phyloP scores from a whole-genome alignment of 192 early-diverging fungal species.

The Helicostylum pulchrum region DNA sequence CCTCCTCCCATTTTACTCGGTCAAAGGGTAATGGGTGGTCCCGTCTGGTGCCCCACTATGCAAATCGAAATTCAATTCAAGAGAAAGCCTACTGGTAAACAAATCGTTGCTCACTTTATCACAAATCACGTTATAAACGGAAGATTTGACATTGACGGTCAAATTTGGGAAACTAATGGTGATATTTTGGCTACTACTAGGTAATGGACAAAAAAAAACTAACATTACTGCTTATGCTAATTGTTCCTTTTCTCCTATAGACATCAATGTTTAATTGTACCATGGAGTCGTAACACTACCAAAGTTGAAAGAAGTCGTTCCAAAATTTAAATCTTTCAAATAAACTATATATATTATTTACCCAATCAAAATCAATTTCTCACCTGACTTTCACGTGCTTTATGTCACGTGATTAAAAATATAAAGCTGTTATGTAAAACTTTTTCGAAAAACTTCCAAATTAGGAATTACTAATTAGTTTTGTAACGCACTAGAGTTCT shows the following conservation, averaged over 20 bases:
- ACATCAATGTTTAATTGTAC: constrained; percentile 14
- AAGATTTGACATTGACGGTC: constrained; percentile 32
- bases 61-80: constrained; percentile 37
- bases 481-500: too few relatives aligned
- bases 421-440: too few relatives aligned
- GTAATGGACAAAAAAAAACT: constrained; percentile 11
- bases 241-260: neutral
- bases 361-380: too few relatives aligned
- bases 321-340: too few relatives aligned
- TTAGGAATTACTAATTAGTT: too few relatives aligned
- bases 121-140: constrained; percentile 32
- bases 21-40: neutral
- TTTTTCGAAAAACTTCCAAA: too few relatives aligned
- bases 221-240: neutral
- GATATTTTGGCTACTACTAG: constrained; percentile 33
- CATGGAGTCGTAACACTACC: constrained; percentile 13
- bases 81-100: constrained; percentile 11
- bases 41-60: constrained; percentile 32
- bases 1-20: constrained; percentile 25
- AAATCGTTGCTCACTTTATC: constrained; percentile 25
- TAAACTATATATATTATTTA: too few relatives aligned
- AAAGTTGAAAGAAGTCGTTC: too few relatives aligned
- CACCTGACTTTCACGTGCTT: too few relatives aligned
- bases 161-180: constrained; percentile 29
- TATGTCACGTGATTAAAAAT: too few relatives aligned